A percentile compares a stretch with the other conserved stretches of the same genome.
These are phyloP conservation scores for Pyricularia grisea DNA, from an alignment of 2,329 filamentous ascomycete genomes.

Conservation along the genomic window DNA sequence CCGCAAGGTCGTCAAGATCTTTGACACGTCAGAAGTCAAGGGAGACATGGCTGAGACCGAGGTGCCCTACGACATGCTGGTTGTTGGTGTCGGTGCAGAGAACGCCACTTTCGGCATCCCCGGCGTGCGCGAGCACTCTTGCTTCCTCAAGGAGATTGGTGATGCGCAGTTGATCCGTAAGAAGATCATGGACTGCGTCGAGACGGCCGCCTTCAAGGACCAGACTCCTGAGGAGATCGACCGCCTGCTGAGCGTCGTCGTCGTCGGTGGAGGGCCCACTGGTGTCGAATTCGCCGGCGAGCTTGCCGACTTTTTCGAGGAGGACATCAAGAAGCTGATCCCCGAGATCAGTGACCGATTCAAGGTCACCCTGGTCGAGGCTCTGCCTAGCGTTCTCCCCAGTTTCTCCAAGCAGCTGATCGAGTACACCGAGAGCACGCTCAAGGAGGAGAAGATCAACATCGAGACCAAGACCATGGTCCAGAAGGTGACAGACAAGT, in stretches of 20 bases:
- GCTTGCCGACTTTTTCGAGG: slow-evolving; percentile 97
- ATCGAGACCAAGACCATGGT: slow-evolving; percentile 99
- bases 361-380: slow-evolving; percentile 95
- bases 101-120: slow-evolving; percentile 98
- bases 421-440: slow-evolving; percentile 97
- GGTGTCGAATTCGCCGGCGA: slow-evolving; percentile 98
- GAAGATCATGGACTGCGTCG: slow-evolving; percentile 99
- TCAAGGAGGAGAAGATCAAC: slow-evolving; percentile 96
- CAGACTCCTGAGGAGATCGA: slow-evolving; percentile 81
- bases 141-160: slow-evolving; percentile 96
- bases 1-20: slow-evolving; percentile 79
- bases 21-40: slow-evolving; percentile 88
- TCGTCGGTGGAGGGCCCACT: slow-evolving; percentile 85
- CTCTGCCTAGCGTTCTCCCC: slow-evolving; percentile 89
- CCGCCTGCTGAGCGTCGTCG: slow-evolving; percentile 96
- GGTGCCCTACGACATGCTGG: slow-evolving; percentile 95
- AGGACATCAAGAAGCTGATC: slow-evolving; percentile 96
- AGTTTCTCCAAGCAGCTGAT: slow-evolving; percentile 99
- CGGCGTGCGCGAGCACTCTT: slow-evolving; percentile 88
- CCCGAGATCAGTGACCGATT: slow-evolving; percentile 93
- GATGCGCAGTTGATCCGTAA: slow-evolving; percentile 96
- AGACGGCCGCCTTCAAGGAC: slow-evolving; percentile 97
- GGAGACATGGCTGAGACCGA: slow-evolving; percentile 74
- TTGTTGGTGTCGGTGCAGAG: slow-evolving; percentile 93
- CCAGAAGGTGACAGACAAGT: slow-evolving; percentile 89